phyloP scores from a whole-genome alignment of 371 early-diverging fungal species.

The Mucor piriformis region DNA sequence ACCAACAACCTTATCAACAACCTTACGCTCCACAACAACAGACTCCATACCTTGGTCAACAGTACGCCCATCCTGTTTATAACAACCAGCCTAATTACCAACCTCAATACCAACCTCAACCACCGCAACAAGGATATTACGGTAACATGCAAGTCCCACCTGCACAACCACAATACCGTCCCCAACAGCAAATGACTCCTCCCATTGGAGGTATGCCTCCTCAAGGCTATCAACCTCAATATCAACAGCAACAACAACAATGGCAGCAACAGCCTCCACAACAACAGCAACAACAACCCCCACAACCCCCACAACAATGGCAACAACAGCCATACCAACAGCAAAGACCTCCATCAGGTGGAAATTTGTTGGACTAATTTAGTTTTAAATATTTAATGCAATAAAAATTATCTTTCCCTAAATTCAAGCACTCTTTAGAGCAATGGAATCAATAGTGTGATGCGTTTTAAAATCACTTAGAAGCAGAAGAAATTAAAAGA shows the following conservation, averaged over 20 bases:
- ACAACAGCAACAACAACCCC: constrained; percentile 23
- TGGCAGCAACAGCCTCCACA: constrained; percentile 32
- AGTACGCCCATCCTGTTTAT: constrained; percentile 17
- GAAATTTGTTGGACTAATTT: constrained; percentile 20
- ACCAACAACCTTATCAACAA: constrained; percentile 27
- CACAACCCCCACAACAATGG: constrained; percentile 23
- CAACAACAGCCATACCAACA: constrained; percentile 26
- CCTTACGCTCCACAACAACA: constrained; percentile 3
- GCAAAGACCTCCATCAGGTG: constrained; percentile 11
- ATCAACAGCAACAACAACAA: constrained; percentile 12
- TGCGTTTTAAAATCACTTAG: too few relatives aligned
- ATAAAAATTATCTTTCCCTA: too few relatives aligned
- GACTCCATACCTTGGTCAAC: constrained; percentile 25
- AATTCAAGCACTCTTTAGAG: too few relatives aligned
- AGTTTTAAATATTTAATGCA: too few relatives aligned
- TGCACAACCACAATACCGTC: constrained; percentile 6
- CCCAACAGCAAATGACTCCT: constrained; percentile 1
- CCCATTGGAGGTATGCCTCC: background rate
- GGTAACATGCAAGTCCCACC: constrained; percentile 7
- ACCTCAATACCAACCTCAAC: constrained; percentile 35
- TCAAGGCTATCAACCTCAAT: constrained; percentile 9
- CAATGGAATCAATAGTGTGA: too few relatives aligned
- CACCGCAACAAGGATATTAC: constrained; percentile 26
- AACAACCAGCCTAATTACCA: constrained; percentile 10
- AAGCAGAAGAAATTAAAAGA: too few relatives aligned